A percentile compares a stretch with the other conserved stretches of the same genome.
These are phyloP conservation scores for Chernovozyma sophiae-reginae DNA, from an alignment of 1,139 yeast genomes.

Conservation along the genomic window DNA sequence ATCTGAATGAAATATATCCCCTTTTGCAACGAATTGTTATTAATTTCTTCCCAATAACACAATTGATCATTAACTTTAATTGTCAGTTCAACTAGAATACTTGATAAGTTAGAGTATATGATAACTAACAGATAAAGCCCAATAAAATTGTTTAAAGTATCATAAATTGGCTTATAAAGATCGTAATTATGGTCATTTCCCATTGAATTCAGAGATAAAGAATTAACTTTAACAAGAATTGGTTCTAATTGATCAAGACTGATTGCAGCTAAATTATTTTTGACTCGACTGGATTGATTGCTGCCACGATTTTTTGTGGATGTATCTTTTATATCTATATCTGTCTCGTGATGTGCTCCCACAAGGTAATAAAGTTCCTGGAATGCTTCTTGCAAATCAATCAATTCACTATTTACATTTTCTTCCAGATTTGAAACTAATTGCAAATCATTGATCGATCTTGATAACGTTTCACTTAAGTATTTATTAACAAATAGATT, in stretches of 20 bases:
- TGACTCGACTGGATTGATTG: background rate
- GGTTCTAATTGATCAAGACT: constrained; percentile 1
- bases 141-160: constrained; percentile 15
- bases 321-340: background rate
- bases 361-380: constrained; percentile 19
- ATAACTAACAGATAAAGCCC: constrained; percentile 24
- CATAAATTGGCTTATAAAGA: constrained; percentile 4
- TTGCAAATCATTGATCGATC: constrained; percentile 4
- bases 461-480: constrained; percentile 3
- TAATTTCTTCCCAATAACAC: constrained; percentile 34
- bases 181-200: background rate
- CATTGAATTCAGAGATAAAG: background rate
- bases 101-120: constrained; percentile 27
- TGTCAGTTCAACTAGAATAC: constrained; percentile 33
- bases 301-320: background rate
- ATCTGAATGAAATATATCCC: constrained; percentile 32
- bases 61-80: constrained; percentile 30
- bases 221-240: constrained; percentile 3
- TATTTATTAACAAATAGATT: constrained; percentile 9
- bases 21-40: constrained; percentile 23
- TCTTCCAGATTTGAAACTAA: background rate
- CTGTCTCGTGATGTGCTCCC: constrained; percentile 2
- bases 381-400: constrained; percentile 19
- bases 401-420: constrained; percentile 8
- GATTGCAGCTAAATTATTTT: background rate